phyloP scores from a whole-genome alignment of 2,329 filamentous ascomycete species.

The Ramularia endophylla region DNA sequence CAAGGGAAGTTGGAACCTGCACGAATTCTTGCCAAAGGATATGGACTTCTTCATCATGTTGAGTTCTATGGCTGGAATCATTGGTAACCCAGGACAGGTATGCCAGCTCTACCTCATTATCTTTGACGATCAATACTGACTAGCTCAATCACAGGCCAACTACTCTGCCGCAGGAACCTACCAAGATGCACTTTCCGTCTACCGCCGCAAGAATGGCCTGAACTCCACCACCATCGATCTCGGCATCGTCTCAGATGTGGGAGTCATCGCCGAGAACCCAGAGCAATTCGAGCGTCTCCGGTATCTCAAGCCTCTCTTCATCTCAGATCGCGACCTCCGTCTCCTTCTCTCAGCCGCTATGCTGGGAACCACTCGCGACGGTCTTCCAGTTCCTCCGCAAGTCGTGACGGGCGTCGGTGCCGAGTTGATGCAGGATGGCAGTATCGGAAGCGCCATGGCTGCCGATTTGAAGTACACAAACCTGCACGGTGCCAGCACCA shows the following conservation, averaged over 20 bases:
- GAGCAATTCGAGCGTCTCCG: conserved; percentile 5
- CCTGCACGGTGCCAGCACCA: neutral
- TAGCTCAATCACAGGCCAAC: conserved; percentile 13
- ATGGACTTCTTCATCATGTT: conserved; percentile 31
- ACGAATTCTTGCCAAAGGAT: conserved; percentile 14
- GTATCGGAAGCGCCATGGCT: conserved; percentile 1
- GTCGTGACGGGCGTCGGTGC: conserved; percentile 3
- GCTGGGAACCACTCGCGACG: conserved; percentile 2
- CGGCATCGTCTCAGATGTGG: conserved; percentile 27
- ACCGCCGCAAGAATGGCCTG: conserved; percentile 23
- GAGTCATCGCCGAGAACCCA: conserved; percentile 10
- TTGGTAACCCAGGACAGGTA: conserved; percentile 16
- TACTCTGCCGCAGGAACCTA: conserved; percentile 21
- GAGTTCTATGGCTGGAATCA: conserved; percentile 19
- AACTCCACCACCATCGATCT: conserved; percentile 25
- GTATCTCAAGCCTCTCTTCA: conserved; percentile 2
- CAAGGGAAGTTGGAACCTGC: conserved; percentile 24
- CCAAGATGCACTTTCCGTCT: conserved; percentile 21
- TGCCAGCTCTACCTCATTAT: neutral
- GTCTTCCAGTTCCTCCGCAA: neutral
- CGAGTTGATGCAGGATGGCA: conserved; percentile 6
- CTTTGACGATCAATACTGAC: neutral
- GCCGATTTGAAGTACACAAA: conserved; percentile 4
- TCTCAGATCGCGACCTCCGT: conserved; percentile 5
- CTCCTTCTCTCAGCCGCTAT: conserved; percentile 3